Evolutionary conservation across 495 filamentous ascomycete genomes (phyloP).

Genomic region (Neurospora sp.): DNA sequence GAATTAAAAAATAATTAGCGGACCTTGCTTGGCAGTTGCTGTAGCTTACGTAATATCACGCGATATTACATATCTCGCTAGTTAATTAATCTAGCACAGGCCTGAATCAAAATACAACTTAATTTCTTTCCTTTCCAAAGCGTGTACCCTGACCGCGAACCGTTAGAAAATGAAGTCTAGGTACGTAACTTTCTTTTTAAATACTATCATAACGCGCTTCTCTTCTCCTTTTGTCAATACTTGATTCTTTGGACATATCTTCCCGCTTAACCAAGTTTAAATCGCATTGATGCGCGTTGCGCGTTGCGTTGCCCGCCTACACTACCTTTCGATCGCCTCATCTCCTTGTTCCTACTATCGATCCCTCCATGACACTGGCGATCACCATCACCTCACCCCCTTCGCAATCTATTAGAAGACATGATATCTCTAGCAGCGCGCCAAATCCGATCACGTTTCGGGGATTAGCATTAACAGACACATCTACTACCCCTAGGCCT

Average conservation of each 20-base stretch:
- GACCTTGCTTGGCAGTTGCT: accelerated
- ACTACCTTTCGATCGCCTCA: neutral
- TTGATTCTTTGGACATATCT: neutral
- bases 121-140: neutral
- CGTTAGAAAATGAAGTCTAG: neutral
- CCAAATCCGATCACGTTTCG: neutral
- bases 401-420: neutral
- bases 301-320: neutral
- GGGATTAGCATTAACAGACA: neutral
- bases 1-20: neutral
- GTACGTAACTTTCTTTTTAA: neutral
- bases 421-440: neutral
- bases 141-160: neutral
- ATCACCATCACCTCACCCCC: neutral
- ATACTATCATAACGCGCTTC: neutral
- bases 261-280: neutral
- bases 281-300: neutral
- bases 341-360: neutral
- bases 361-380: neutral
- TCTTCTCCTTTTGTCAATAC: neutral
- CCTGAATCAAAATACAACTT: neutral
- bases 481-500: neutral
- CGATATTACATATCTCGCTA: neutral
- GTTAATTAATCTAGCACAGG: neutral
- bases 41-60: neutral